Evolutionary conservation across 2,329 filamentous ascomycete genomes (phyloP).

Genomic region (Fusarium robinianum): DNA sequence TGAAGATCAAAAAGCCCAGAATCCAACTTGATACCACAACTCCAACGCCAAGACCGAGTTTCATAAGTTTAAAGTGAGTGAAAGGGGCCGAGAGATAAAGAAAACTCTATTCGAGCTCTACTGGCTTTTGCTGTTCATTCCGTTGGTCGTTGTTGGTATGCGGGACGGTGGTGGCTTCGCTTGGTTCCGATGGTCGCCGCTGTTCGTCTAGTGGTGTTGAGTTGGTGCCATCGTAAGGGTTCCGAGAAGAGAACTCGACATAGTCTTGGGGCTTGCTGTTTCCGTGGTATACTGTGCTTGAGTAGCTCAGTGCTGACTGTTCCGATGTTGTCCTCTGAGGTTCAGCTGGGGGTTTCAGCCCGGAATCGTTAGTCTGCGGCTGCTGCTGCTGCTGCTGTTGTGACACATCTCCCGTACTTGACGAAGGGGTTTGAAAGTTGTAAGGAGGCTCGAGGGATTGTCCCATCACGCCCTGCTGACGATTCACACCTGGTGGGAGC

Average conservation of each 20-base stretch:
- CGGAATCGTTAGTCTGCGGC: constrained; percentile 11
- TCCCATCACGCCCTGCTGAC: constrained; percentile 12
- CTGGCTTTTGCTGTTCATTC: constrained; percentile 9
- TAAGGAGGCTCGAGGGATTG: constrained; percentile 15
- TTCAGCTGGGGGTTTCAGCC: constrained; percentile 5
- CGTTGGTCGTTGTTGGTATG: constrained; percentile 12
- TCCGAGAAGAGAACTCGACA: constrained; percentile 23
- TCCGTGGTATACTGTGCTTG: constrained; percentile 26
- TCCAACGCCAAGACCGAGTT: constrained; percentile 10
- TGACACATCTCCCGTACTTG: constrained; percentile 13
- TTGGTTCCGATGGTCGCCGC: constrained; percentile 11
- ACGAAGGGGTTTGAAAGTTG: constrained; percentile 12
- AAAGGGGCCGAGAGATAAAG: too few species aligned
- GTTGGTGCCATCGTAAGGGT: constrained; percentile 18
- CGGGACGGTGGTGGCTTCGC: too few species aligned
- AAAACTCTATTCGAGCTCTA: constrained; percentile 9
- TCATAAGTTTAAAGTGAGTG: too few species aligned
- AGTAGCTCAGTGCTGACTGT: constrained; percentile 18
- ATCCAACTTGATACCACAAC: constrained; percentile 10
- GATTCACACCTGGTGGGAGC: constrained; percentile 17
- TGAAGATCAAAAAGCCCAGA: constrained; percentile 1
- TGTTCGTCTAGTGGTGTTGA: constrained; percentile 13
- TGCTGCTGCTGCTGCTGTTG: constrained; percentile 3
- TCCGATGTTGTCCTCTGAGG: constrained; percentile 5
- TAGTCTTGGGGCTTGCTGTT: constrained; percentile 30